Percentiles rank a stretch among this genome's conserved stretches.
Conservation (phyloP, 1,139 yeast species). For the Debaryomycetaceae sp. region DNA sequence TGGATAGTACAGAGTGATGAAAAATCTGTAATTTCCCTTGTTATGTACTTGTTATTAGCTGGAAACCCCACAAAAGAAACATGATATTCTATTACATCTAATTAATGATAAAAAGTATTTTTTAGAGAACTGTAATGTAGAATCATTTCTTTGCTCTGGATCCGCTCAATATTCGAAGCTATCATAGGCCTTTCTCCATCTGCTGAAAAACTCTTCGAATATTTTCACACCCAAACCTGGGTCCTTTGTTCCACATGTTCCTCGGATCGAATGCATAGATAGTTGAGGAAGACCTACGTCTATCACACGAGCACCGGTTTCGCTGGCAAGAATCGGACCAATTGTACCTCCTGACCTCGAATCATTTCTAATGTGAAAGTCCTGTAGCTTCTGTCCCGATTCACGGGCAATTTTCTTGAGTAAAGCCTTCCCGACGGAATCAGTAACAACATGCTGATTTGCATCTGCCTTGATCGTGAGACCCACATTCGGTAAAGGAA, state of each 20-base stretch:
- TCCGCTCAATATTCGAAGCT: not conserved
- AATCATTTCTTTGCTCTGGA: not conserved
- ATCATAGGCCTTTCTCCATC: constrained; percentile 32
- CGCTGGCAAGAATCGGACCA: constrained; percentile 39
- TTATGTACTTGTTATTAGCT: not conserved
- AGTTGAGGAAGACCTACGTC: constrained; percentile 47
- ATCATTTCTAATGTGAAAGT: constrained; percentile 45
- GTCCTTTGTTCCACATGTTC: constrained; percentile 41
- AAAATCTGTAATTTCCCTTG: not conserved
- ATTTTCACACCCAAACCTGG: constrained; percentile 40
- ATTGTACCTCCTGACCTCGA: constrained; percentile 45
- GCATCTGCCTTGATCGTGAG: constrained; percentile 39
- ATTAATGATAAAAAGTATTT: not conserved
- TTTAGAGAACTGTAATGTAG: not conserved
- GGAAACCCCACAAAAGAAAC: not conserved
- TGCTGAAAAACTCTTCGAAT: constrained; percentile 34
- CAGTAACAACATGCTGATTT: constrained; percentile 44
- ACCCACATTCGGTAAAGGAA: constrained; percentile 43
- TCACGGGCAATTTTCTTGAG: constrained; percentile 29
- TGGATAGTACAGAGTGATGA: not conserved
- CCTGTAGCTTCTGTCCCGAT: constrained; percentile 30
- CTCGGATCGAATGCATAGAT: constrained; percentile 47
- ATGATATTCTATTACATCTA: not conserved
- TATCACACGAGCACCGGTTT: constrained; percentile 42
- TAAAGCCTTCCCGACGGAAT: constrained; percentile 33